A percentile compares a stretch with the other conserved stretches of the same genome.
Evolutionary conservation across 2,329 filamentous ascomycete genomes (phyloP).

Genomic region (Colletotrichum liaoningense): DNA sequence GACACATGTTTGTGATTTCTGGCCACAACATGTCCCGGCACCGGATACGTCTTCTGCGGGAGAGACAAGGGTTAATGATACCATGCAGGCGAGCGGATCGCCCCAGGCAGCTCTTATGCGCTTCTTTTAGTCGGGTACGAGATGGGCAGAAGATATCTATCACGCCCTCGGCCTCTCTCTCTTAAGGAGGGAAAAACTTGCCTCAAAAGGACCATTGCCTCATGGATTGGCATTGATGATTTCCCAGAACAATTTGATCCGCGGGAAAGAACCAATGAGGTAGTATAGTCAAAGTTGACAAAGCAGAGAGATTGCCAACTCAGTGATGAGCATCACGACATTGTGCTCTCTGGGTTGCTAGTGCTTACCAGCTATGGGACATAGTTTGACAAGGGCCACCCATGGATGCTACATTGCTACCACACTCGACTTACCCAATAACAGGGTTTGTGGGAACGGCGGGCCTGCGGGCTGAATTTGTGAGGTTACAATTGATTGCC

Average conservation of each 20-base stretch:
- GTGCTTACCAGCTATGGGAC: slow-evolving; percentile 14
- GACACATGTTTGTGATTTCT: not conserved
- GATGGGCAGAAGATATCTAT: not conserved
- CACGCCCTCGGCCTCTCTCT: not conserved
- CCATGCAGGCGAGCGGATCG: slow-evolving; percentile 5
- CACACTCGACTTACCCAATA: no score
- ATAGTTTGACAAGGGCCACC: not conserved
- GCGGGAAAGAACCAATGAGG: not conserved
- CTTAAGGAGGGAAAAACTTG: not conserved
- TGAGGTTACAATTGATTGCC: not conserved
- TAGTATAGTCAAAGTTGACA: not conserved
- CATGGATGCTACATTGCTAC: slow-evolving; percentile 2
- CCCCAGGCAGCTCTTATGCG: not conserved
- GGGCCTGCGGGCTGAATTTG: not conserved
- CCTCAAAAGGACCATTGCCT: not conserved
- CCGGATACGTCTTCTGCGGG: not conserved
- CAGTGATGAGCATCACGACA: slow-evolving; percentile 5
- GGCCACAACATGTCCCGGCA: not conserved
- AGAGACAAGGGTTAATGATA: not conserved
- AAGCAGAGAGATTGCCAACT: not conserved
- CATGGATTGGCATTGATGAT: not conserved
- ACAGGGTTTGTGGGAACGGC: not conserved
- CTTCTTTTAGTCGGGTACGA: not conserved
- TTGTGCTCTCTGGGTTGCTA: not conserved
- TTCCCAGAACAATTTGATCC: not conserved